These are phyloP conservation scores for Phytophthora melonis DNA, from an alignment of 352 stramenopile genomes.

Conservation along the genomic window DNA sequence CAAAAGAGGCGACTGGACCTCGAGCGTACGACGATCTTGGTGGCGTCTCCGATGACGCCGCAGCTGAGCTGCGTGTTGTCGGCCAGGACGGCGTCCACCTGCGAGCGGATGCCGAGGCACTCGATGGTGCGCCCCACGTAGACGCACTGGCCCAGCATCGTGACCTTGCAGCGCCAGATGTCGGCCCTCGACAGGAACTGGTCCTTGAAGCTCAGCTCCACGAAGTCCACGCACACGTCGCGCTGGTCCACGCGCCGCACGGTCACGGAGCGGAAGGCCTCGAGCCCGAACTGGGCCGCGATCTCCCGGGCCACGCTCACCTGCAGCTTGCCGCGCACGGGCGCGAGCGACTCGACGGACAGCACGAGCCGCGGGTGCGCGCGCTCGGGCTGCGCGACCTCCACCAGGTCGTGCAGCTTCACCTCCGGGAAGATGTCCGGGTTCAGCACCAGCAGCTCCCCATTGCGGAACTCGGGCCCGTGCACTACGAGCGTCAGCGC, in stretches of 20 bases:
- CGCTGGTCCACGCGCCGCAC: constrained; percentile 67
- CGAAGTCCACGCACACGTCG: constrained; percentile 79
- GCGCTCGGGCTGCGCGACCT: constrained; percentile 68
- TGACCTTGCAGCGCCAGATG: constrained; percentile 91
- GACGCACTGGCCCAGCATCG: constrained; percentile 77
- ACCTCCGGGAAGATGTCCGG: constrained; percentile 76
- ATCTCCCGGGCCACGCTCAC: constrained; percentile 84
- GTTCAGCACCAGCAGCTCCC: constrained; percentile 80
- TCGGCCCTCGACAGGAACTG: constrained; percentile 93
- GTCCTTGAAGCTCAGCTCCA: constrained; percentile 92
- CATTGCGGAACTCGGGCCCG: constrained; percentile 69
- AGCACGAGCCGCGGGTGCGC: constrained; percentile 72
- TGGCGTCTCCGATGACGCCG: constrained; percentile 95
- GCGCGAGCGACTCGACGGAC: constrained; percentile 66
- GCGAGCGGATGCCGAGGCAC: constrained; percentile 82
- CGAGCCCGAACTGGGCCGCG: constrained; percentile 76
- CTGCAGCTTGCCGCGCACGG: constrained; percentile 77
- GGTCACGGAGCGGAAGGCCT: constrained; percentile 63
- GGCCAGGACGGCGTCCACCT: constrained; percentile 92
- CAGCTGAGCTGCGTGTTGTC: constrained; percentile 78
- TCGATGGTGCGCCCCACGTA: constrained; percentile 81
- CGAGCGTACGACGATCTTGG: constrained; percentile 97
- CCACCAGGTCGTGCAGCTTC: constrained; percentile 63
- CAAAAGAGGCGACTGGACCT: constrained; percentile 96
- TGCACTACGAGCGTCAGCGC: constrained; percentile 77